Conservation (phyloP, 148 eudicot genomes). For the Vaccinium myrtillus region DNA sequence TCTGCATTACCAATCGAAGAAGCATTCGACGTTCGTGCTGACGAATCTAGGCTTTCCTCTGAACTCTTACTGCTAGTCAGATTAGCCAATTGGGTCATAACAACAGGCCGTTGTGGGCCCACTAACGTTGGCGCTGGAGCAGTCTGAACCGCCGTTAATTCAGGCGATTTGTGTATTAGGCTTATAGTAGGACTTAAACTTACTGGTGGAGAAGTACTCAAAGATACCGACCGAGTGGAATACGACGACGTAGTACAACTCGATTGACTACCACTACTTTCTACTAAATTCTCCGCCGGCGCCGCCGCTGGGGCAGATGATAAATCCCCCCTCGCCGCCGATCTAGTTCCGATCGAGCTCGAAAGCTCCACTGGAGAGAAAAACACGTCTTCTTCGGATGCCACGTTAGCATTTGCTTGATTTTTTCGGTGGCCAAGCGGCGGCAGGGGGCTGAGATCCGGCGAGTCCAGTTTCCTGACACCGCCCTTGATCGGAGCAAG, state of each 20-base stretch:
- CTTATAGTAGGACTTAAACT: constrained; percentile 64
- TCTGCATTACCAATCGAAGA: constrained; percentile 4
- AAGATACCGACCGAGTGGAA: constrained; percentile 59
- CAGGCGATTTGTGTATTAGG: constrained; percentile 67
- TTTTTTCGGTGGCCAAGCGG: background rate
- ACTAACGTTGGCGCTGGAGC: constrained; percentile 33
- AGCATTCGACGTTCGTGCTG: constrained; percentile 22
- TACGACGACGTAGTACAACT: constrained; percentile 36
- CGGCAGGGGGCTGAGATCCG: constrained; percentile 5
- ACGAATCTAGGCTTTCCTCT: background rate
- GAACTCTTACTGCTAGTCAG: constrained; percentile 23
- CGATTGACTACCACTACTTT: constrained; percentile 20
- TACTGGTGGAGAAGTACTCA: constrained; percentile 70
- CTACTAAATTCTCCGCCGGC: constrained; percentile 31
- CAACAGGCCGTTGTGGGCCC: background rate
- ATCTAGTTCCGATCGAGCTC: constrained; percentile 33
- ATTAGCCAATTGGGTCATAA: constrained; percentile 17
- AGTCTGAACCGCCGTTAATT: constrained; percentile 43
- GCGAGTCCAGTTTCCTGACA: background rate
- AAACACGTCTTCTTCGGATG: background rate
- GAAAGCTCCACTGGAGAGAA: background rate
- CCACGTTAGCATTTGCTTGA: background rate
- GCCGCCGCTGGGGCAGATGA: constrained; percentile 34
- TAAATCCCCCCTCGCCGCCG: constrained; percentile 55
- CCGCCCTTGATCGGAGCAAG: background rate